Evolutionary conservation across 495 filamentous ascomycete genomes (phyloP).

Genomic region (Xylaria telfairii): DNA sequence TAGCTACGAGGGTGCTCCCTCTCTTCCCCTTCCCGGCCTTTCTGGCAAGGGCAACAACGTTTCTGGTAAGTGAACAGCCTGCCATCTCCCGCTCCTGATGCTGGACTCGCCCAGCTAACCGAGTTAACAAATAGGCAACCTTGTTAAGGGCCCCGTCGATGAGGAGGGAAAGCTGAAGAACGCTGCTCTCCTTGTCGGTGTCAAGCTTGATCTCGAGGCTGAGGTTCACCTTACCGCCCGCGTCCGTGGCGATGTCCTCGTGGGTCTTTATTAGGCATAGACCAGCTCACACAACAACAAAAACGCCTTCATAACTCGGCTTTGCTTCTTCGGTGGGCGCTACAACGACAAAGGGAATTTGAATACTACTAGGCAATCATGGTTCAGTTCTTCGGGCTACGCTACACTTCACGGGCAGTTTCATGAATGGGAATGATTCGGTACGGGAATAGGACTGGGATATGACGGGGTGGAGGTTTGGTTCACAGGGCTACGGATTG

Average conservation of each 20-base stretch:
- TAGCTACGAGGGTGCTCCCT: slow-evolving; percentile 13
- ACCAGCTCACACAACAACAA: background rate
- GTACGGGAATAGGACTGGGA: too few species aligned
- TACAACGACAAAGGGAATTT: slow-evolving; percentile 10
- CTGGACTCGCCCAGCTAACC: slow-evolving; percentile 18
- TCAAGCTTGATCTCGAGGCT: slow-evolving; percentile 54
- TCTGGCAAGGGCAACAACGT: slow-evolving; percentile 44
- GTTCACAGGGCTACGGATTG: too few species aligned
- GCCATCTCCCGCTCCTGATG: background rate
- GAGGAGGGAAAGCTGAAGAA: slow-evolving; percentile 48
- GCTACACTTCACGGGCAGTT: slow-evolving; percentile 22
- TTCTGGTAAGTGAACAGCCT: slow-evolving; percentile 33
- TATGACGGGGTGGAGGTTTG: too few species aligned
- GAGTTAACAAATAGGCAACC: slow-evolving; percentile 30
- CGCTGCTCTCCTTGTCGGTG: slow-evolving; percentile 49
- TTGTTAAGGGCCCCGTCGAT: slow-evolving; percentile 48
- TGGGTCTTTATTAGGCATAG: slow-evolving; percentile 32
- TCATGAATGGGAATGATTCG: too few species aligned
- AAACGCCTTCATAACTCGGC: background rate
- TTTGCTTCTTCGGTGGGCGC: slow-evolving; percentile 25
- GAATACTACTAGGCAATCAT: slow-evolving; percentile 21
- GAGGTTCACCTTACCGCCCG: slow-evolving; percentile 51
- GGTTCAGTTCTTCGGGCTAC: slow-evolving; percentile 21
- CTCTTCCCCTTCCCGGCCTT: slow-evolving; percentile 42
- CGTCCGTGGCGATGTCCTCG: slow-evolving; percentile 48